Conservation (phyloP, 768 basidiomycete species). For the Sistotremastrum niveocremeum region DNA sequence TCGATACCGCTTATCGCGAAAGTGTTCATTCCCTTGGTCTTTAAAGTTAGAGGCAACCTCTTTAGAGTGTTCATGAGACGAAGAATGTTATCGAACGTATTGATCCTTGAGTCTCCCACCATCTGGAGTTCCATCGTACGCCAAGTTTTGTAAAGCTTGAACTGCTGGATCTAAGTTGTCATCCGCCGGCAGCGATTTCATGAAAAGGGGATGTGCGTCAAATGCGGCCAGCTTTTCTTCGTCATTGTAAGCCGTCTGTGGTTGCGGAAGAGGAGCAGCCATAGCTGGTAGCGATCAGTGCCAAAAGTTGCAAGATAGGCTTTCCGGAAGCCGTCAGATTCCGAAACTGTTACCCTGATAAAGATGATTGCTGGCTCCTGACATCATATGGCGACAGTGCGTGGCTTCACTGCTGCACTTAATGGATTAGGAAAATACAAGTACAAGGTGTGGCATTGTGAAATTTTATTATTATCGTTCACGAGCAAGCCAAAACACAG, state of each 20-base stretch:
- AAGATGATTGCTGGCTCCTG: not conserved
- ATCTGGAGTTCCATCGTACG: slow-evolving; percentile 84
- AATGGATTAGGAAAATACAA: slow-evolving; percentile 45
- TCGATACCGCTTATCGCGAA: slow-evolving; percentile 70
- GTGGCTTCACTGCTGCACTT: slow-evolving; percentile 44
- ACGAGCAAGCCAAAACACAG: slow-evolving; percentile 17
- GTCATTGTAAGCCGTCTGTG: not conserved
- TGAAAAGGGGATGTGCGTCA: slow-evolving; percentile 79
- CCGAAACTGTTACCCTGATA: too few relatives aligned
- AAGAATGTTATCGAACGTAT: slow-evolving; percentile 2
- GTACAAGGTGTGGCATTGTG: slow-evolving; percentile 38
- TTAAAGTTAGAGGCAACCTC: slow-evolving; percentile 91
- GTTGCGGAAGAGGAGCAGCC: slow-evolving; percentile 1
- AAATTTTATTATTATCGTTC: not conserved
- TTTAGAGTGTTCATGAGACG: slow-evolving; percentile 15
- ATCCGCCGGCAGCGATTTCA: slow-evolving; percentile 72
- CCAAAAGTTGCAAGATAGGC: too few relatives aligned
- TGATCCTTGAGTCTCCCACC: slow-evolving; percentile 39
- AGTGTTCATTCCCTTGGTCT: slow-evolving; percentile 91
- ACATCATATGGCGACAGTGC: slow-evolving; percentile 17
- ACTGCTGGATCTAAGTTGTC: slow-evolving; percentile 44
- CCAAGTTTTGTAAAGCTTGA: slow-evolving; percentile 74
- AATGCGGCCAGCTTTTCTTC: slow-evolving; percentile 30
- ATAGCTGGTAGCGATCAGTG: not conserved
- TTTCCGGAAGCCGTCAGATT: too few relatives aligned